Evolutionary conservation across 225 moss, liverwort and hornwort genomes (phyloP).

Genomic region (Bryum argenteum): DNA sequence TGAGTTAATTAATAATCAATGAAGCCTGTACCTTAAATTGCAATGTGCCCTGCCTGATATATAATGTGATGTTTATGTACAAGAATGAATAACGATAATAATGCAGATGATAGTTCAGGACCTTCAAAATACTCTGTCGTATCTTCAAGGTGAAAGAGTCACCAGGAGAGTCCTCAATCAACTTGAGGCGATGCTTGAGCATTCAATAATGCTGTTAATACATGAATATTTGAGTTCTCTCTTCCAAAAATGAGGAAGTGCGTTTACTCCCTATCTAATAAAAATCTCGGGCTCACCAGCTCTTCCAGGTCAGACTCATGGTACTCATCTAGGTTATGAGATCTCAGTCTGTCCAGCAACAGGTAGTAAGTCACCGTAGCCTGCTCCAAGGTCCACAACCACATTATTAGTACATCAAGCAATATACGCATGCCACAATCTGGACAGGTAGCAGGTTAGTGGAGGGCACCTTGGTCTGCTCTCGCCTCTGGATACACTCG

Average conservation of each 20-base stretch:
- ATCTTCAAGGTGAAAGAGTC: slow-evolving; percentile 21
- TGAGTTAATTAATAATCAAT: not conserved
- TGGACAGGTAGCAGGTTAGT: slow-evolving; percentile 1
- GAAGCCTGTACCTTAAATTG: slow-evolving; percentile 13
- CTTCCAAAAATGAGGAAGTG: slow-evolving; percentile 24
- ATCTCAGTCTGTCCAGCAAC: slow-evolving; percentile 44
- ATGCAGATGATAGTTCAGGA: slow-evolving; percentile 14
- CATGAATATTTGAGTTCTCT: slow-evolving; percentile 20
- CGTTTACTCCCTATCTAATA: slow-evolving; percentile 25
- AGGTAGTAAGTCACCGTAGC: slow-evolving; percentile 57
- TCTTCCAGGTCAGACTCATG: slow-evolving; percentile 44
- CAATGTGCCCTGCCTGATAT: slow-evolving; percentile 24
- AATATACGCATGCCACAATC: not conserved
- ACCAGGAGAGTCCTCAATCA: slow-evolving; percentile 26
- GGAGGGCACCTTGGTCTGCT: slow-evolving; percentile 43
- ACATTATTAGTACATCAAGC: slow-evolving; percentile 10
- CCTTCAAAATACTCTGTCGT: slow-evolving; percentile 1
- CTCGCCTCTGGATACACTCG: slow-evolving; percentile 43
- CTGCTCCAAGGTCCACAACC: slow-evolving; percentile 33
- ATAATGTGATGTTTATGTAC: slow-evolving; percentile 1
- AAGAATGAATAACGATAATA: slow-evolving; percentile 3
- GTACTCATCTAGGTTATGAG: slow-evolving; percentile 40
- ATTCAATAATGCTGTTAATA: slow-evolving; percentile 30
- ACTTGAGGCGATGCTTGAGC: slow-evolving; percentile 22
- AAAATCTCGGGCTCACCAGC: slow-evolving; percentile 46